A percentile compares a stretch with the other conserved stretches of the same genome.
Conservation (phyloP, 2,329 filamentous ascomycete species). For the Coniochaeta sp. region DNA sequence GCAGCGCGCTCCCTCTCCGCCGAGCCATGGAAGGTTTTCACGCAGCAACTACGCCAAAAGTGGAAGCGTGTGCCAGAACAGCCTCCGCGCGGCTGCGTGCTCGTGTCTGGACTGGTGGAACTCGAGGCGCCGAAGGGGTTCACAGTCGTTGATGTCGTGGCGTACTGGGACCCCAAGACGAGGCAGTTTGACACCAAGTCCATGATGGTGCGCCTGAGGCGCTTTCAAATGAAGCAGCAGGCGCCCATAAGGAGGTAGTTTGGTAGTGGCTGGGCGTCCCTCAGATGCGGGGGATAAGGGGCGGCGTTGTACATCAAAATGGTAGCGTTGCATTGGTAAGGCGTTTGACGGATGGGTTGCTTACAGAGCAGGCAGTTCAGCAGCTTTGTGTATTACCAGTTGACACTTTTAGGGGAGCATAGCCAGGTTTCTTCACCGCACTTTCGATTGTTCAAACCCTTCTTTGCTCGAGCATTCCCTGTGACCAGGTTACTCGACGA, state of each 20-base stretch:
- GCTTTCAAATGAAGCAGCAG: constrained; percentile 35
- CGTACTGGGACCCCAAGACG: constrained; percentile 50
- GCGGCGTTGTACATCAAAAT: not conserved
- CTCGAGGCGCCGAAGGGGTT: constrained; percentile 37
- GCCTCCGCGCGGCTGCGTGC: constrained; percentile 44
- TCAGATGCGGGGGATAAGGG: no score
- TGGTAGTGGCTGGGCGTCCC: no score
- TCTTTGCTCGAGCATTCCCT: not conserved
- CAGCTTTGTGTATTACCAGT: not conserved
- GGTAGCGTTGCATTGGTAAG: not conserved
- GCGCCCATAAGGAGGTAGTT: constrained; percentile 11
- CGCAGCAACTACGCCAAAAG: constrained; percentile 31
- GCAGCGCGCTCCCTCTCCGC: constrained; percentile 20
- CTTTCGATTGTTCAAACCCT: not conserved
- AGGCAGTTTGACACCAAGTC: constrained; percentile 33
- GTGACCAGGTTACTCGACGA: no score
- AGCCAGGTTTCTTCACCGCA: no score
- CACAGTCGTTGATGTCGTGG: constrained; percentile 43
- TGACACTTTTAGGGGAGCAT: not conserved
- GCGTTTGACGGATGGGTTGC: not conserved
- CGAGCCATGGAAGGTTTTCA: constrained; percentile 25
- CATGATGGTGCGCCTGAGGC: constrained; percentile 32
- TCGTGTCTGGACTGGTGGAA: constrained; percentile 48
- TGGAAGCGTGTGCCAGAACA: constrained; percentile 36
- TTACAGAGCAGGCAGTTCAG: not conserved